Base-by-base conservation (phyloP, 306 rosid genomes). In the Corylus avellana region DNA sequence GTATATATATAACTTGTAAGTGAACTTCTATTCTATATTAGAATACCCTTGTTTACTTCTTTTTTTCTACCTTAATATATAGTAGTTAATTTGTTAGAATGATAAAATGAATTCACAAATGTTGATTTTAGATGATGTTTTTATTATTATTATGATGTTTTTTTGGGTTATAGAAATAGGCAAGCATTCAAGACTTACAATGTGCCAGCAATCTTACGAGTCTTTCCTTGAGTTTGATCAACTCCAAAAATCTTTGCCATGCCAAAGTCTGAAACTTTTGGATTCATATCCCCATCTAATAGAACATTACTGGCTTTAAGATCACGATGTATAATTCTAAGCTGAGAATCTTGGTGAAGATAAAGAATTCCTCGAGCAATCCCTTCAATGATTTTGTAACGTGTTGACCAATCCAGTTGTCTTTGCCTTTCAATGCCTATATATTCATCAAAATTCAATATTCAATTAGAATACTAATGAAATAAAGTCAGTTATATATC, bases 251-350 rank as follows among this genome's bases (percentile, higher is more conserved):
- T 81, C 70, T 74, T 91, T 25, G 96, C 94, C 88, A 85, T 84
- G 3, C 96, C 96, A 84, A 93, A 93, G 72, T 91, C 94, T 16
- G 94, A 85, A 46, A 91, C 91, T 68, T 91, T 93, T 5, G 97
- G 80, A 0, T 85, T 85, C 92, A 93, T 84, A 2, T 84, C 73
- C 14, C 44, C 73, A 70, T 90, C 93, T 75, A 91, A 49, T 12
- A 91, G 50, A 71, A 92, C 54, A 70, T 92, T 92, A 37, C 92
- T 86, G n/a, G 88, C 89, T 83, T 92, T 92, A 12, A 92, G 81
- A 83, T 92, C 96, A 32, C 96, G 88, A 3, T 92, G 93, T 11
- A 92, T 78, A 37, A 91, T 88, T 82, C 78, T 86, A 55, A 89
- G 83, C 0, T 75, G 86, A 20, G 92, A 92, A 73, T 91, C 93